These are phyloP conservation scores for Cercospora sojina DNA, from an alignment of 2,329 filamentous ascomycete genomes.

Conservation along the genomic window DNA sequence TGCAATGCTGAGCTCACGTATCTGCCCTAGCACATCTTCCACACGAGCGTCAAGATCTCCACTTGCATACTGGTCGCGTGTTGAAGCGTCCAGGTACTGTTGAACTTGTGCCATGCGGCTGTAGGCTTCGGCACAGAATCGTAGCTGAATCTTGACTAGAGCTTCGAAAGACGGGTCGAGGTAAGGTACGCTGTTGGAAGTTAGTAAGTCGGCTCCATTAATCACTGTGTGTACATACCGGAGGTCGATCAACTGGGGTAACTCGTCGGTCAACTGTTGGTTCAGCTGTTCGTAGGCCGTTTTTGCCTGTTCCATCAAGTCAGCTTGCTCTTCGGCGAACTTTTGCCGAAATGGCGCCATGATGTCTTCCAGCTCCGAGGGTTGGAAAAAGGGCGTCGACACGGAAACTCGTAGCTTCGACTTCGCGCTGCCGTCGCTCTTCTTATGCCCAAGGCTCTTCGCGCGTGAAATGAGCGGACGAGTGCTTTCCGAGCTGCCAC, in stretches of 20 bases:
- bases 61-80: constrained; percentile 90
- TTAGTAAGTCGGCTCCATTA: constrained; percentile 9
- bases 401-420: constrained; percentile 1
- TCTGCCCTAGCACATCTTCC: constrained; percentile 95
- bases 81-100: constrained; percentile 90
- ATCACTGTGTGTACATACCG: constrained; percentile 45
- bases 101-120: constrained; percentile 98
- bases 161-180: constrained; percentile 96
- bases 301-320: constrained; percentile 57
- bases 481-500: constrained; percentile 6
- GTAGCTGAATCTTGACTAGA: constrained; percentile 94
- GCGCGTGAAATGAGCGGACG: constrained; percentile 1
- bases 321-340: constrained; percentile 34
- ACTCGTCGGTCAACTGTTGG: constrained; percentile 87
- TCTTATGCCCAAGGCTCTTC: neutral
- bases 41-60: constrained; percentile 88
- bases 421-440: neutral
- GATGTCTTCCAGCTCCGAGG: constrained; percentile 37
- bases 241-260: constrained; percentile 94
- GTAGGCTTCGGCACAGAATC: constrained; percentile 98
- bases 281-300: constrained; percentile 94
- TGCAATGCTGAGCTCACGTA: constrained; percentile 90
- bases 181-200: constrained; percentile 67
- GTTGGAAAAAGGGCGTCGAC: constrained; percentile 34
- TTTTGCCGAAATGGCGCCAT: constrained; percentile 34